Evolutionary conservation across 2,329 filamentous ascomycete genomes (phyloP).

Genomic region (Bipolaris oryzae): DNA sequence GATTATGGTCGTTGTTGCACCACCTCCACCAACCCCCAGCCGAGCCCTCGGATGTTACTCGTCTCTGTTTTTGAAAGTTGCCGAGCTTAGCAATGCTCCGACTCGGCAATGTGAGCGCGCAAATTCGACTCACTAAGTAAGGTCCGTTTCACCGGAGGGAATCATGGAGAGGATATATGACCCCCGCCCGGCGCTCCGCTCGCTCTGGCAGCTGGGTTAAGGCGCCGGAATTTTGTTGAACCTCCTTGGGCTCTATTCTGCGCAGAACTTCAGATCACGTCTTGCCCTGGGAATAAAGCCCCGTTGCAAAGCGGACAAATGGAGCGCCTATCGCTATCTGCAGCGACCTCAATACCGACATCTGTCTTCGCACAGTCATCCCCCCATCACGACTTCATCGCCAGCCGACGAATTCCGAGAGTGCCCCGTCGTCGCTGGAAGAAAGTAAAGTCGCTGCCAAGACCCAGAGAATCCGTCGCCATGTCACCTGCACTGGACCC

Average conservation of each 20-base stretch:
- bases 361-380: slow-evolving; percentile 29
- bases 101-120: slow-evolving; percentile 21
- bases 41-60: slow-evolving; percentile 33
- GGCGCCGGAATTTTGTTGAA: slow-evolving; percentile 15
- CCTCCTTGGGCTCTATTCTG: slow-evolving; percentile 45
- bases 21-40: slow-evolving; percentile 9
- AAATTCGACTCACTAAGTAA: slow-evolving; percentile 8
- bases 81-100: slow-evolving; percentile 37
- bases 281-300: slow-evolving; percentile 33
- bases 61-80: slow-evolving; percentile 25
- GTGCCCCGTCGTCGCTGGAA: slow-evolving; percentile 41
- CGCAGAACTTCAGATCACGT: slow-evolving; percentile 48
- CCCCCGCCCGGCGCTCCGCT: slow-evolving; percentile 1
- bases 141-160: slow-evolving; percentile 26
- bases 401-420: slow-evolving; percentile 27
- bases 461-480: slow-evolving; percentile 36
- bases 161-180: slow-evolving; percentile 26
- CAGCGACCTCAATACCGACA: slow-evolving; percentile 27
- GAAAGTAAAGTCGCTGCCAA: slow-evolving; percentile 47
- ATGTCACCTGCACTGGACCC: slow-evolving; percentile 41
- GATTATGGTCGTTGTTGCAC: background rate
- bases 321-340: slow-evolving; percentile 40
- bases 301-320: slow-evolving; percentile 47
- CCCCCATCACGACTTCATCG: slow-evolving; percentile 20
- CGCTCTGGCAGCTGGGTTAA: slow-evolving; percentile 7